Conservation (phyloP, 805 yeast genomes). For the Yarrowia keelungensis region DNA sequence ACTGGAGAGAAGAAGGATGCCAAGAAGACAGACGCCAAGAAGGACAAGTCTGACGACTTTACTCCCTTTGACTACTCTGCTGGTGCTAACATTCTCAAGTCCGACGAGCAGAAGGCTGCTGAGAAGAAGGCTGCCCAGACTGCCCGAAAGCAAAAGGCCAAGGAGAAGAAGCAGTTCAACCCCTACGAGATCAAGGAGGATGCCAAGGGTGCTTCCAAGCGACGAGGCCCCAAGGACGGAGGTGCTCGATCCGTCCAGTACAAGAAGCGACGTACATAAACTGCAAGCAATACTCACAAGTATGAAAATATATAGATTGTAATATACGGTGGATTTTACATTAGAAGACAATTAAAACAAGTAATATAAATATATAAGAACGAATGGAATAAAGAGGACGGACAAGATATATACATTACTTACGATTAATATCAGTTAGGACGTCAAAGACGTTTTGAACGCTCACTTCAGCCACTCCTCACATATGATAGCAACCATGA, state of each 20-base stretch:
- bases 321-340: constrained; percentile 11
- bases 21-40: background rate
- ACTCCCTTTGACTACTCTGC: constrained; percentile 46
- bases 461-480: too few relatives aligned
- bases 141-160: constrained; percentile 32
- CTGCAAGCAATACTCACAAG: background rate
- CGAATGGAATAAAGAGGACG: too few relatives aligned
- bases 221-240: constrained; percentile 39
- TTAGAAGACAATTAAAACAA: too few relatives aligned
- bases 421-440: too few relatives aligned
- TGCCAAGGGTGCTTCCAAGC: constrained; percentile 42
- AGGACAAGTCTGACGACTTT: constrained; percentile 38
- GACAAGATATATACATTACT: too few relatives aligned
- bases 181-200: constrained; percentile 43
- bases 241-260: constrained; percentile 41
- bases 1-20: constrained; percentile 27
- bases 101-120: constrained; percentile 30
- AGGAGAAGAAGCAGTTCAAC: constrained; percentile 41
- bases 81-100: constrained; percentile 45
- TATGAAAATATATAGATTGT: constrained; percentile 22
- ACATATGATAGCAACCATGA: background rate
- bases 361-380: too few relatives aligned
- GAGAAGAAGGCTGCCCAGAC: constrained; percentile 22
- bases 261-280: constrained; percentile 38
- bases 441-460: too few relatives aligned